Evolutionary conservation across 1,284 basidiomycete species (phyloP).

Genomic region (Golubevia sp.): DNA sequence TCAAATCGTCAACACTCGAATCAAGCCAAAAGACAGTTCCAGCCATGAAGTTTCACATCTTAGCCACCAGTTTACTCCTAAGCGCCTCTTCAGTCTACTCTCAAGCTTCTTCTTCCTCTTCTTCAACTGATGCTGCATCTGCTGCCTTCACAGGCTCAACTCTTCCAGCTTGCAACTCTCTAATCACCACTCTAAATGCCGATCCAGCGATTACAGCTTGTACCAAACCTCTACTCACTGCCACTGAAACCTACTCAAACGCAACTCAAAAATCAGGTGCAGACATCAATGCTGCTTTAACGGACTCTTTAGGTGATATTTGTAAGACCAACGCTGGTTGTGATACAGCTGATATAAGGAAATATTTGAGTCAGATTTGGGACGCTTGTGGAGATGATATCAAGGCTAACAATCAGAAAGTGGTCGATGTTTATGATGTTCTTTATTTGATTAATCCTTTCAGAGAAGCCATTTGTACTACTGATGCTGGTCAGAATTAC

Average conservation of each 20-base stretch:
- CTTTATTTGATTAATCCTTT: constrained; percentile 50
- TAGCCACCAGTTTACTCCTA: neutral
- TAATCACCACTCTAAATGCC: constrained; percentile 34
- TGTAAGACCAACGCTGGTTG: constrained; percentile 27
- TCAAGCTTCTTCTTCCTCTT: neutral
- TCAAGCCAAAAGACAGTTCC: neutral
- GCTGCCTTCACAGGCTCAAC: neutral
- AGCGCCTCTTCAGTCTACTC: neutral
- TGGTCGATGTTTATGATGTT: constrained; percentile 41
- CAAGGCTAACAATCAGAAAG: constrained; percentile 18
- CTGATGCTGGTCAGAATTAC: constrained; percentile 30
- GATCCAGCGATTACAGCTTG: constrained; percentile 28
- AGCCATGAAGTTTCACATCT: neutral
- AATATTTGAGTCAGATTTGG: constrained; percentile 33
- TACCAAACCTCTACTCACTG: constrained; percentile 35
- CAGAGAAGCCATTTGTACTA: constrained; percentile 39
- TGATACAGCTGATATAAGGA: constrained; percentile 30
- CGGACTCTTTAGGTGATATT: constrained; percentile 20
- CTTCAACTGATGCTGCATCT: neutral
- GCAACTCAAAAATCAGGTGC: constrained; percentile 2
- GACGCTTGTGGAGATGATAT: constrained; percentile 33
- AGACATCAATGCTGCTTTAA: constrained; percentile 2
- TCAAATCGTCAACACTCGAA: neutral
- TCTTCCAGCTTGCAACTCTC: constrained; percentile 20
- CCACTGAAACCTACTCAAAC: constrained; percentile 35